Evolutionary conservation across 257 asterid genomes (phyloP), one percentile per base, ranked within the genome.

Genomic region (Coffea canephora): DNA sequence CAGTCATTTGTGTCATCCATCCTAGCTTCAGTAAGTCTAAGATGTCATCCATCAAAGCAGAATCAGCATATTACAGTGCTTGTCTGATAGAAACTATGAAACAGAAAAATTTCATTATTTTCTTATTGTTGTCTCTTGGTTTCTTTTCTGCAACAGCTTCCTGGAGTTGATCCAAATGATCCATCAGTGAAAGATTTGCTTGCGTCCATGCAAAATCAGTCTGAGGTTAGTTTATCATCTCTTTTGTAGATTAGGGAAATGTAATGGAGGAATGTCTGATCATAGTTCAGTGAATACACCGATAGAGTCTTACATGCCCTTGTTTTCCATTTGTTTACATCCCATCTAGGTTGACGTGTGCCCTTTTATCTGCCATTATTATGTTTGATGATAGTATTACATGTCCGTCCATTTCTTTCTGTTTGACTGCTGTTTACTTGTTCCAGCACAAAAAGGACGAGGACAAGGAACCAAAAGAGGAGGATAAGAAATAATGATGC

Each of bases 161-260:
- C 99, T 19, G 99, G 99, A 77, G 99, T 95, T 83, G 99, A 95
- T 89, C 96, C 97, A 79, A 93, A 95, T 75, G 98, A 95, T 80
- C 97, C 98, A 64, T 89, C 91, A 6, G 96, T 95, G 84, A 92
- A 87, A 87, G 97, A 92, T 85, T 84, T 95, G 82, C 97, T 95
- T 78, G 96, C 98, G 39, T 93, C 99, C 77, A 89, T 95, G 97
- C 98, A 93, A 81, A 90, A 78, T 85, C 96, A 91, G 76, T 82
- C 98, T 57, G 97, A 93, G 98, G 99, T 93, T 84, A 88, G 94
- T 82, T 84, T 69, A 10, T 77, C 69, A 13, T 68, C 34, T 52
- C n/a, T 7, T n/a, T 23, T 54, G 50, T 62, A 61, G 59, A 19
- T n/a, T 0, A 76, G 12, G 5, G 62, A 45, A 23, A 39, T 39